Evolutionary conservation across 2,329 filamentous ascomycete species (phyloP).

Genomic region (Chalara sp.): DNA sequence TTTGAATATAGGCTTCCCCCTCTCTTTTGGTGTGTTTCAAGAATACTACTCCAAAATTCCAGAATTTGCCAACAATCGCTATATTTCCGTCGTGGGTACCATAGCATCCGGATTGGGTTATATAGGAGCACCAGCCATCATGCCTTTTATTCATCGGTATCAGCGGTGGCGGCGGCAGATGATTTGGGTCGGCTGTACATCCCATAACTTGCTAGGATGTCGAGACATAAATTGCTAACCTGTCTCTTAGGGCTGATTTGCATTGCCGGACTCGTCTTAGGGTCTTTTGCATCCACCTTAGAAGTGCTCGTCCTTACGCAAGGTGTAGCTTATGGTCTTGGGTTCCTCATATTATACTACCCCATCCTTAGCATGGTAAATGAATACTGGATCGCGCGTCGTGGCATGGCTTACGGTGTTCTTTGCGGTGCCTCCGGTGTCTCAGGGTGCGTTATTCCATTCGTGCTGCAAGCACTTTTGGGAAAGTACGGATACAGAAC

Average conservation of each 20-base stretch:
- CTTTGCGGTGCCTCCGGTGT: constrained; percentile 39
- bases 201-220: no score
- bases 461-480: constrained; percentile 47
- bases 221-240: no score
- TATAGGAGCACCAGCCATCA: constrained; percentile 29
- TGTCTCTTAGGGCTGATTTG: constrained; percentile 27
- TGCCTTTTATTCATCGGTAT: constrained; percentile 28
- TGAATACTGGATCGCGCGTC: constrained; percentile 53
- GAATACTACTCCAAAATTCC: constrained; percentile 57
- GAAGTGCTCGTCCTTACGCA: constrained; percentile 52
- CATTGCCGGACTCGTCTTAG: constrained; percentile 29
- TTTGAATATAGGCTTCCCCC: constrained; percentile 52
- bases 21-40: constrained; percentile 65
- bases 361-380: constrained; percentile 53
- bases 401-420: constrained; percentile 54
- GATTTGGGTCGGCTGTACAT: constrained; percentile 29
- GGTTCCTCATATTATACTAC: constrained; percentile 47
- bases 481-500: constrained; percentile 43
- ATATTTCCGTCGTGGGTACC: constrained; percentile 59
- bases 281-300: constrained; percentile 47
- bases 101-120: constrained; percentile 25
- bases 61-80: constrained; percentile 43
- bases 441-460: constrained; percentile 43
- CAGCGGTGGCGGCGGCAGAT: constrained; percentile 28
- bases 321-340: constrained; percentile 53